Evolutionary conservation across 768 basidiomycete genomes (phyloP).

Genomic region (Cystofilobasidium bisporidii): DNA sequence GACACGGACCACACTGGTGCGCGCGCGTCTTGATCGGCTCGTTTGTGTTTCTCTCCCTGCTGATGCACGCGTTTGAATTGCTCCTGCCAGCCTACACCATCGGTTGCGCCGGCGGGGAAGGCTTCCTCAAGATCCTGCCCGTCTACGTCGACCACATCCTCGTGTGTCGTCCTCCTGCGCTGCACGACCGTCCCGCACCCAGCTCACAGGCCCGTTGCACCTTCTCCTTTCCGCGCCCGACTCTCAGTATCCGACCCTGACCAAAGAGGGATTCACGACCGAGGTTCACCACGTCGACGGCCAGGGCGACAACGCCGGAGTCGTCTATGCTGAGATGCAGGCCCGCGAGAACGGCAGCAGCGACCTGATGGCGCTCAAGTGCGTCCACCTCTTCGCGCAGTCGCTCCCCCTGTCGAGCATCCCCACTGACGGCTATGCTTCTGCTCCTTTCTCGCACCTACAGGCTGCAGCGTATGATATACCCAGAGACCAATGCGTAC

Average conservation of each 20-base stretch:
- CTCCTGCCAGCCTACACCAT: conserved; percentile 95
- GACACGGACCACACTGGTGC: conserved; percentile 49
- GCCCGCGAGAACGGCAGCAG: conserved; percentile 85
- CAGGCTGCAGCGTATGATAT: conserved; percentile 69
- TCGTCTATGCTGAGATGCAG: conserved; percentile 89
- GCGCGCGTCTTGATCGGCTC: no score
- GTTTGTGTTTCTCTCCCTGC: background rate
- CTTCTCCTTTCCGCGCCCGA: background rate
- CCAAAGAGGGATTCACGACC: conserved; percentile 63
- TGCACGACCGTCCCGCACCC: background rate
- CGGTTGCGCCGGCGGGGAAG: conserved; percentile 87
- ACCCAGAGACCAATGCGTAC: conserved; percentile 74
- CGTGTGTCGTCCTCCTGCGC: background rate
- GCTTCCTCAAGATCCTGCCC: conserved; percentile 50
- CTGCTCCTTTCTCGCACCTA: background rate
- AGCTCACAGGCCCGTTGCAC: no score
- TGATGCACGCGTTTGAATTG: no score
- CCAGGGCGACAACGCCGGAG: conserved; percentile 83
- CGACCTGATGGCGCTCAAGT: conserved; percentile 83
- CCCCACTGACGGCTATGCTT: conserved; percentile 16
- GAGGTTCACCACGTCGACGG: conserved; percentile 85
- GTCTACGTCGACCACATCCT: conserved; percentile 94
- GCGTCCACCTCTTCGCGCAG: conserved; percentile 32
- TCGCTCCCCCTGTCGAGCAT: background rate
- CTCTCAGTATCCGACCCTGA: conserved; percentile 72